phyloP scores from a whole-genome alignment of 202 grass and related monocot species.

The Zizania palustris region DNA sequence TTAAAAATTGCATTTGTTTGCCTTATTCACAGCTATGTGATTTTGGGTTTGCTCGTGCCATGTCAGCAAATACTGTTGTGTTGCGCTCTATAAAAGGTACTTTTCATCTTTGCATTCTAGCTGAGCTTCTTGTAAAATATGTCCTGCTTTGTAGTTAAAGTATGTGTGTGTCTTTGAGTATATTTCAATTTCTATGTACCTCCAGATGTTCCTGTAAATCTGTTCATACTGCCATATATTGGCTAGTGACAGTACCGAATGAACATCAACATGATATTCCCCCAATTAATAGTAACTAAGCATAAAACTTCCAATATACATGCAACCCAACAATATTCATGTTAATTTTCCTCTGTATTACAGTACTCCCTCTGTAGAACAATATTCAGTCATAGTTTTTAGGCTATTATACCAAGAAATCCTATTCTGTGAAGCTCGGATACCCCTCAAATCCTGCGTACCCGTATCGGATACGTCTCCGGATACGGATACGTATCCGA shows the following conservation, averaged over 20 bases:
- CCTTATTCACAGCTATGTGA: slow-evolving; percentile 78
- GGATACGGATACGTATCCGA: too few relatives aligned
- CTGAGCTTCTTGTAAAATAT: slow-evolving; percentile 3
- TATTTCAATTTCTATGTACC: slow-evolving; percentile 12
- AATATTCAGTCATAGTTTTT: too few relatives aligned
- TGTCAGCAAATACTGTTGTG: slow-evolving; percentile 97
- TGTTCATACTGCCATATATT: not conserved
- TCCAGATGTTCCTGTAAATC: not conserved
- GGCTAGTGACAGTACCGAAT: not conserved
- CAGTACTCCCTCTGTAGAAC: too few relatives aligned
- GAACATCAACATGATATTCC: slow-evolving; percentile 4
- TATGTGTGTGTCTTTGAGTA: not conserved
- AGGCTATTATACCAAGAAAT: too few relatives aligned
- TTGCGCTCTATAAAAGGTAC: slow-evolving; percentile 96
- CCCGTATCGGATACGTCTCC: too few relatives aligned
- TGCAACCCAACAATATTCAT: not conserved
- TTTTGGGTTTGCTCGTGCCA: slow-evolving; percentile 98
- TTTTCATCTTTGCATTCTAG: slow-evolving; percentile 16
- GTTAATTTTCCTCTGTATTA: not conserved
- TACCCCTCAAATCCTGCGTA: too few relatives aligned
- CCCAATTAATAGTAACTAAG: not conserved
- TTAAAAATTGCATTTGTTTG: slow-evolving; percentile 28
- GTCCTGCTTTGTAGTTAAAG: not conserved
- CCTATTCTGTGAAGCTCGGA: too few relatives aligned
- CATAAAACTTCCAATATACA: not conserved